These are phyloP conservation scores for Phoma herbarum DNA, from an alignment of 2,329 filamentous ascomycete species.

Conservation along the genomic window DNA sequence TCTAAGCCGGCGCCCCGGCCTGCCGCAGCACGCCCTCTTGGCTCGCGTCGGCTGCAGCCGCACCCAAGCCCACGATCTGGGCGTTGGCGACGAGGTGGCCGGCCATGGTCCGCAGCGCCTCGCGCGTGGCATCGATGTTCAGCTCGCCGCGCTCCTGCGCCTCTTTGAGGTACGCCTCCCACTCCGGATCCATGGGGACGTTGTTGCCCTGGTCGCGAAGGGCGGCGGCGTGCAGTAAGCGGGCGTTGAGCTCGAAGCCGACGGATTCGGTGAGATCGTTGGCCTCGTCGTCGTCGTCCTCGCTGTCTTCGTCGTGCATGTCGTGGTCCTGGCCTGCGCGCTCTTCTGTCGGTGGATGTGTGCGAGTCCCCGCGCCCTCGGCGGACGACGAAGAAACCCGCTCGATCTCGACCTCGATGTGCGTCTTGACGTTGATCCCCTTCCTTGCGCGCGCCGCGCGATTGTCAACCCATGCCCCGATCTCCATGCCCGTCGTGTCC, in stretches of 20 bases:
- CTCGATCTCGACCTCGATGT: constrained; percentile 54
- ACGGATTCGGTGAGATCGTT: constrained; percentile 59
- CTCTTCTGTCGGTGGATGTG: constrained; percentile 30
- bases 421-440: constrained; percentile 54
- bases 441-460: constrained; percentile 28
- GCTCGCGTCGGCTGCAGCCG: constrained; percentile 8
- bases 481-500: constrained; percentile 76
- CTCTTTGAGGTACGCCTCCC: constrained; percentile 78
- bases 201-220: constrained; percentile 69
- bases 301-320: constrained; percentile 36
- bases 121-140: constrained; percentile 46
- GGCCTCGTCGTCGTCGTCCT: constrained; percentile 49
- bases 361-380: constrained; percentile 34
- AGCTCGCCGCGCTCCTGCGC: constrained; percentile 68
- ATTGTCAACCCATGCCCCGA: constrained; percentile 67
- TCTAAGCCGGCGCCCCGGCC: constrained; percentile 25
- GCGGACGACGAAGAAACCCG: constrained; percentile 32
- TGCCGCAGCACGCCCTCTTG: constrained; percentile 7
- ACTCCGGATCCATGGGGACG: constrained; percentile 72
- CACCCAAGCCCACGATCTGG: constrained; percentile 32
- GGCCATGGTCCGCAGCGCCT: constrained; percentile 44
- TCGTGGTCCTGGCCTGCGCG: background rate
- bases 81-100: constrained; percentile 34
- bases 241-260: constrained; percentile 67
- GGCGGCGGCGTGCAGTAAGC: constrained; percentile 70